Conservation (phyloP, 2,329 filamentous ascomycete genomes). For the Aureobasidium leucospermi region DNA sequence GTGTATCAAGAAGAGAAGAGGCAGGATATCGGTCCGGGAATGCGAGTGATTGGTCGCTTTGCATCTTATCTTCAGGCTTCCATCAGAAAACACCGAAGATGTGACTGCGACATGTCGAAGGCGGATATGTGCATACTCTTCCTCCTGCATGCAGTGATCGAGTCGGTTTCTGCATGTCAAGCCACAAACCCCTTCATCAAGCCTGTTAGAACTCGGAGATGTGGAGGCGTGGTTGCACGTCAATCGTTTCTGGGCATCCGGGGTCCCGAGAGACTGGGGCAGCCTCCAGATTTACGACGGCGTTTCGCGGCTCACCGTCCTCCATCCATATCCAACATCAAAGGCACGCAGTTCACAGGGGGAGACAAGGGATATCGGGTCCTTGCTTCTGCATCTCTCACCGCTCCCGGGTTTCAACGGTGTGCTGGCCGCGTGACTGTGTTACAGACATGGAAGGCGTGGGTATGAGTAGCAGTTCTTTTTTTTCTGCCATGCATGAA, state of each 20-base stretch:
- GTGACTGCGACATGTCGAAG: neutral
- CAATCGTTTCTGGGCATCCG: conserved; percentile 5
- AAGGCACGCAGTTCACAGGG: neutral
- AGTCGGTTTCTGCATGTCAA: neutral
- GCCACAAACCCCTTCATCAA: neutral
- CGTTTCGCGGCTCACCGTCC: neutral
- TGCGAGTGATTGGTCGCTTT: neutral
- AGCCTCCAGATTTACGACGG: neutral
- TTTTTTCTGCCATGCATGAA: conserved; percentile 10
- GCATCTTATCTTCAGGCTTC: neutral
- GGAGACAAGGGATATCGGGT: neutral
- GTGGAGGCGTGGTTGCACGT: conserved; percentile 1
- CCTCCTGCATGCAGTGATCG: neutral
- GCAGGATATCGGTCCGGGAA: neutral
- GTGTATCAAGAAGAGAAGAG: neutral
- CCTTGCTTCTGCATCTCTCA: conserved; percentile 8
- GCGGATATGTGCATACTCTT: neutral
- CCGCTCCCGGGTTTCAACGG: neutral
- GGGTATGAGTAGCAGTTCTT: neutral
- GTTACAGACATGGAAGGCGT: neutral
- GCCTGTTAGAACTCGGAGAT: neutral
- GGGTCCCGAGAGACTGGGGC: neutral
- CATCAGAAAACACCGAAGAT: neutral
- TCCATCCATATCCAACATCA: neutral
- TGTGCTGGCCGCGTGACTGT: conserved; percentile 2